phyloP scores from a whole-genome alignment of 352 stramenopile species.

The Phytopythium litorale region DNA sequence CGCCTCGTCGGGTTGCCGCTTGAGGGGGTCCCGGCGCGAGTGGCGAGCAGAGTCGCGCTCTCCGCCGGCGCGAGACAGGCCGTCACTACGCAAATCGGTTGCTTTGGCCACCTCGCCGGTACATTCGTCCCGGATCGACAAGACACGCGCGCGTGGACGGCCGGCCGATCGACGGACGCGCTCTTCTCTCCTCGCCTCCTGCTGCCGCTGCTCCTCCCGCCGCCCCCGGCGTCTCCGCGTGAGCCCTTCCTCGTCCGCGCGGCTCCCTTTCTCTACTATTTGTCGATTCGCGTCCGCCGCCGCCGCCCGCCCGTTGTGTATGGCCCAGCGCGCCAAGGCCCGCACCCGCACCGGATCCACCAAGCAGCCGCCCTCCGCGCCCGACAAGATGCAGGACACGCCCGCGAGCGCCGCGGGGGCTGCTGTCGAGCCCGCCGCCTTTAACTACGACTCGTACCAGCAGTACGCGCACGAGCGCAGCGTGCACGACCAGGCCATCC shows the following conservation, averaged over 20 bases:
- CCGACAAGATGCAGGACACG: constrained; percentile 19
- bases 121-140: not conserved
- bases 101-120: not conserved
- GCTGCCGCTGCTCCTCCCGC: not conserved
- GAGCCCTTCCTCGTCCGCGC: constrained; percentile 2
- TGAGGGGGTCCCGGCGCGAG: not conserved
- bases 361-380: not conserved
- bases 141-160: not conserved
- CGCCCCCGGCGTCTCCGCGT: not conserved
- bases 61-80: not conserved
- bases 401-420: not conserved
- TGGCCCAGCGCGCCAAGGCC: constrained; percentile 33
- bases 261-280: constrained; percentile 5
- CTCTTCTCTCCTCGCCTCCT: not conserved
- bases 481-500: constrained; percentile 29
- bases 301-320: constrained; percentile 31
- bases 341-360: not conserved
- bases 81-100: not conserved
- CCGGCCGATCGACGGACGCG: not conserved
- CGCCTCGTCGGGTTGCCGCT: not conserved
- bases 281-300: not conserved
- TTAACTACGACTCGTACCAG: constrained; percentile 58
- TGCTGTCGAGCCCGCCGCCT: constrained; percentile 28
- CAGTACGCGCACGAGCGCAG: constrained; percentile 39
- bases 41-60: not conserved